Evolutionary conservation across 495 filamentous ascomycete genomes (phyloP).

Genomic region (Wilcoxina mikolae): DNA sequence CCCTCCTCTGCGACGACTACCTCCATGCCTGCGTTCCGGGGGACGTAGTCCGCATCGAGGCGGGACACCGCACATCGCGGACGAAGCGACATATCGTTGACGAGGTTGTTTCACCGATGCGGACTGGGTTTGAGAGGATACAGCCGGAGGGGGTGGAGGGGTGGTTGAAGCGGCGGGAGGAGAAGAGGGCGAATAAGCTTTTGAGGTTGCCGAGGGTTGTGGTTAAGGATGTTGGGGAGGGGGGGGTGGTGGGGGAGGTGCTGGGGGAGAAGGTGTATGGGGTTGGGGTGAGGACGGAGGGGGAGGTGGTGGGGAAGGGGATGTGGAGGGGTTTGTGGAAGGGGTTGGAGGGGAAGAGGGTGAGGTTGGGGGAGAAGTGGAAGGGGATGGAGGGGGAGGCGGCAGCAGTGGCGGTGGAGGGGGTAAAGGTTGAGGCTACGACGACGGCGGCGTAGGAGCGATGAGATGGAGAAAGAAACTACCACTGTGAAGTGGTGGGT

Average conservation of each 20-base stretch:
- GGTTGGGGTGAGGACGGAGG: neutral
- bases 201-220: neutral
- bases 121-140: neutral
- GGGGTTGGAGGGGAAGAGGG: neutral
- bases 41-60: constrained; percentile 6
- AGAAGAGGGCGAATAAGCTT: neutral
- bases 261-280: neutral
- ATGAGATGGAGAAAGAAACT: no score
- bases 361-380: neutral
- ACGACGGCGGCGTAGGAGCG: neutral
- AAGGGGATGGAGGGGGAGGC: neutral
- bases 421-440: neutral
- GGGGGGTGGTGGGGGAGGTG: neutral
- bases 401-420: neutral
- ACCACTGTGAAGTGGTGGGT: no score
- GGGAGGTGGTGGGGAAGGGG: neutral
- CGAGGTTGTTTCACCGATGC: neutral
- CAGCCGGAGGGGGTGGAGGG: constrained; percentile 3
- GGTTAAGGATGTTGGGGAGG: neutral
- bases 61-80: neutral
- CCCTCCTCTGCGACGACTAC: constrained; percentile 7
- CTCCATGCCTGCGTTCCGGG: constrained; percentile 3
- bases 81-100: constrained; percentile 4
- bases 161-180: constrained; percentile 1
- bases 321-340: neutral